These are phyloP conservation scores for Aspergillus bertholletiae DNA, from an alignment of 495 filamentous ascomycete genomes.

Conservation along the genomic window DNA sequence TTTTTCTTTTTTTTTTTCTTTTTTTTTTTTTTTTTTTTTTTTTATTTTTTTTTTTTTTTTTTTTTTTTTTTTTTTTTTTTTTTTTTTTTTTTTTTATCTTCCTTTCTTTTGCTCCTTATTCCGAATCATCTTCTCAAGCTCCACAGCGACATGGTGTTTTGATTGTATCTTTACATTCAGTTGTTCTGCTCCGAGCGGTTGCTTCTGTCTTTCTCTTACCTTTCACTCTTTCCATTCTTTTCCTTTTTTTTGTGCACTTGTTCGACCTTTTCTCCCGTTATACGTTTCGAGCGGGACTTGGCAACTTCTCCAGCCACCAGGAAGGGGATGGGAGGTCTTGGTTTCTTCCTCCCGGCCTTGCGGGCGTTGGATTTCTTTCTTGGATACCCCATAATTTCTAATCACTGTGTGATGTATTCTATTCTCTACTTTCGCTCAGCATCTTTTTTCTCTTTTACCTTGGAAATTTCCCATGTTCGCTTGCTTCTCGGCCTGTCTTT, in stretches of 20 bases:
- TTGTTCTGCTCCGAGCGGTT: background rate
- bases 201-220: constrained; percentile 8
- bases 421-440: constrained; percentile 9
- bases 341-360: constrained; percentile 4
- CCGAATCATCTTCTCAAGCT: constrained; percentile 8
- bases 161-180: constrained; percentile 16
- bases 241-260: constrained; percentile 8
- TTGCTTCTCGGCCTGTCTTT: background rate
- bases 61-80: constrained; percentile 5
- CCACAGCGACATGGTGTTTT: constrained; percentile 2
- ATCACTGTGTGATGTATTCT: constrained; percentile 22
- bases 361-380: constrained; percentile 21
- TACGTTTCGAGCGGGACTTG: constrained; percentile 17
- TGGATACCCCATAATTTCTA: constrained; percentile 22
- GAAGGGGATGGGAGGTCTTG: background rate
- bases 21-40: constrained; percentile 5
- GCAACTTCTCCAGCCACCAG: constrained; percentile 7
- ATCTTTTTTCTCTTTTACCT: constrained; percentile 1
- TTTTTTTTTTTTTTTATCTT: constrained; percentile 3
- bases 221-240: constrained; percentile 8
- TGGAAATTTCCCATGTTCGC: background rate
- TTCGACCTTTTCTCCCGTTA: no score
- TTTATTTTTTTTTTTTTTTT: constrained; percentile 6
- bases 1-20: background rate
- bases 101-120: background rate